Evolutionary conservation across 2,329 filamentous ascomycete species (phyloP), one percentile per base, ranked within the genome.

Genomic region (Colletotrichum abscissum): DNA sequence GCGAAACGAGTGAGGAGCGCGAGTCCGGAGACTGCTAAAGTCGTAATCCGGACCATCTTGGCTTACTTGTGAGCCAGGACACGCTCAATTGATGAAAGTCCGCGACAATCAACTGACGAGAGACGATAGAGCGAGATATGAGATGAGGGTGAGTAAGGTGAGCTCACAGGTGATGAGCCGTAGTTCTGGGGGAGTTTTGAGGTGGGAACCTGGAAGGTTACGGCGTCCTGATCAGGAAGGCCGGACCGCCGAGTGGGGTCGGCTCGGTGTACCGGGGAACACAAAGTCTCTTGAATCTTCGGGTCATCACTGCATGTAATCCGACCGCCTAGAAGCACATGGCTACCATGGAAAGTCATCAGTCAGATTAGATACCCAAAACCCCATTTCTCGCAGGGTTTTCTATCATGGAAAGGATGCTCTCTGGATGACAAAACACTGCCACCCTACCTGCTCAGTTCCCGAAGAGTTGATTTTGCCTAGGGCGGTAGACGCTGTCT

Each of bases 1-100:
- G 70, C n/a, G 26, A 65, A 35, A 11, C 70, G 38, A 11, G 70
- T 24, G 9, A 73, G 55, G 4, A 73, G 33, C 14, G 70, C 46
- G 8, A 70, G 46, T 35, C 70, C 70, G 9, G 70, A 60, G 16
- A 65, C 1, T 19, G 69, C 60, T 1, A 70, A 19, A 6, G 66
- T 42, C 4, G 46, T 55, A 4, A 70, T 8, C 28, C 66, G 59
- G 14, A 57, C 33, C 70, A 73, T 73, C 14, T 46, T 49, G 14
- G 33, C 2, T 35, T 56, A 5, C 22, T 11, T 19, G 5, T 16
- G 6, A n/a, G 7, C 22, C 8, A 3, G 12, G 19, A 19, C 3
- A 26, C 14, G 19, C 24, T 46, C 52, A 2, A 46, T 28, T 22
- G n/a, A 64, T 30, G 6, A 30, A 12, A 5, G 11, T 1, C 5